A percentile compares a stretch with the other conserved stretches of the same genome.
Conservation (phyloP, 2,329 filamentous ascomycete species). For the Neodidymelliopsis sp. region DNA sequence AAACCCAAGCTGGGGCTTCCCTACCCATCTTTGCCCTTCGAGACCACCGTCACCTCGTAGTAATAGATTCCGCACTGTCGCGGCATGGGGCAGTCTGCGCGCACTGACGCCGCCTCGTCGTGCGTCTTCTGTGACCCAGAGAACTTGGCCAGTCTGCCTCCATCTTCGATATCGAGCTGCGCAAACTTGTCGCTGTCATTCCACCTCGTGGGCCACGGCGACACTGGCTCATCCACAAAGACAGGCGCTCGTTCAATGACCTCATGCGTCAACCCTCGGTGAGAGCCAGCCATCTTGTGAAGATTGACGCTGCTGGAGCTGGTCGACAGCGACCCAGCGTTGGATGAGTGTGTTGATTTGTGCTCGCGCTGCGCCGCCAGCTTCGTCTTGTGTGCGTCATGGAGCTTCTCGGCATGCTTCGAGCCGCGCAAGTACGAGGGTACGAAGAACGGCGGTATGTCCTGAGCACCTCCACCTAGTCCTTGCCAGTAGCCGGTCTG, state of each 20-base stretch:
- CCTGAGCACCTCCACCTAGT: slow-evolving; percentile 31
- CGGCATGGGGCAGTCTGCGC: slow-evolving; percentile 87
- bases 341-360: slow-evolving; percentile 54
- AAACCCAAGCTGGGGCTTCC: too few species aligned
- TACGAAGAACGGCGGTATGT: slow-evolving; percentile 70
- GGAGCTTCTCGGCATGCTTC: slow-evolving; percentile 77
- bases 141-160: slow-evolving; percentile 76
- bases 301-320: slow-evolving; percentile 66
- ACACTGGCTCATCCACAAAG: slow-evolving; percentile 66
- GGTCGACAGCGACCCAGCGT: slow-evolving; percentile 59
- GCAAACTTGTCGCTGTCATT: slow-evolving; percentile 77
- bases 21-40: slow-evolving; percentile 73
- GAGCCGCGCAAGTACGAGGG: slow-evolving; percentile 85
- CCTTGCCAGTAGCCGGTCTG: slow-evolving; percentile 53
- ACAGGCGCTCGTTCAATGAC: slow-evolving; percentile 77
- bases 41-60: slow-evolving; percentile 76
- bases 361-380: slow-evolving; percentile 56
- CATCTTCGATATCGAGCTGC: slow-evolving; percentile 75
- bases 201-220: slow-evolving; percentile 84
- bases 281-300: slow-evolving; percentile 68
- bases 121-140: slow-evolving; percentile 62
- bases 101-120: slow-evolving; percentile 81
- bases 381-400: slow-evolving; percentile 72
- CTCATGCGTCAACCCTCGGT: slow-evolving; percentile 83
- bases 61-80: slow-evolving; percentile 93